These are phyloP conservation scores for Epichloe gansuensis DNA, from an alignment of 2,329 filamentous ascomycete species.

Conservation along the genomic window DNA sequence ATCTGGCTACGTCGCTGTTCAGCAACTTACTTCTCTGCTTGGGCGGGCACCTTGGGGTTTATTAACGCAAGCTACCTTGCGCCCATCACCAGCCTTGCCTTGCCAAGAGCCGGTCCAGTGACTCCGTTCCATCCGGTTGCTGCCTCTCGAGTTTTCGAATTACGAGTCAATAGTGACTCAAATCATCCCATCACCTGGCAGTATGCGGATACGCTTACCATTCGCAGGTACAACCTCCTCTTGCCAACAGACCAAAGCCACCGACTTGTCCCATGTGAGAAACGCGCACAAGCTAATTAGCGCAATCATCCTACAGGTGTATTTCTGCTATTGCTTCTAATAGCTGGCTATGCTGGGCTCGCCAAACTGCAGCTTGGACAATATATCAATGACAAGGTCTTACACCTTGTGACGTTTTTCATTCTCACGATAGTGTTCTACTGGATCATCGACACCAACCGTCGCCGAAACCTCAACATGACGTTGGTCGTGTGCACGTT, in stretches of 20 bases:
- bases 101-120: background rate
- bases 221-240: constrained; percentile 2
- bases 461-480: constrained; percentile 72
- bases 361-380: constrained; percentile 45
- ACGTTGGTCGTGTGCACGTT: constrained; percentile 72
- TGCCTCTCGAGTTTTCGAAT: background rate
- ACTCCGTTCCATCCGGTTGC: background rate
- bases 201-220: constrained; percentile 6
- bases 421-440: constrained; percentile 80
- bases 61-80: background rate
- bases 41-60: background rate
- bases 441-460: constrained; percentile 89
- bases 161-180: background rate
- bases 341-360: constrained; percentile 71
- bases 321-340: constrained; percentile 58
- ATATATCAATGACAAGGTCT: constrained; percentile 74
- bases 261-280: background rate
- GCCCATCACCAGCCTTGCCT: background rate
- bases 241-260: background rate
- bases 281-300: background rate
- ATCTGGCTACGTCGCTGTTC: background rate
- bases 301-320: constrained; percentile 36
- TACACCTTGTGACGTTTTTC: constrained; percentile 86
- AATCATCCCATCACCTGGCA: background rate
- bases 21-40: background rate